Evolutionary conservation across 768 basidiomycete genomes (phyloP).

Genomic region (Rhodotorula taiwanensis): DNA sequence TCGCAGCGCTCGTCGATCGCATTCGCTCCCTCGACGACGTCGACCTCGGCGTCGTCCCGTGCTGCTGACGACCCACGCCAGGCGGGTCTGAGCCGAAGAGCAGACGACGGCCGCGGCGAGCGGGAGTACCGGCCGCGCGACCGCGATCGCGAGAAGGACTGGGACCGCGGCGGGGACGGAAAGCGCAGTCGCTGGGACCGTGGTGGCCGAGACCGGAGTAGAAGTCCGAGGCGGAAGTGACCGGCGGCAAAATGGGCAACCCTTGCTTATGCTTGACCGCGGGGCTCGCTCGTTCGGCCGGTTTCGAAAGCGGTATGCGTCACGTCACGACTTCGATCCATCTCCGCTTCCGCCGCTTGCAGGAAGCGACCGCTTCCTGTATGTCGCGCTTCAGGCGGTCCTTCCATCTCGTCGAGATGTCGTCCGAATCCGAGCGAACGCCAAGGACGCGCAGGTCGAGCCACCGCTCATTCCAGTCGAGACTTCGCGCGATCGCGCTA

Average conservation of each 20-base stretch:
- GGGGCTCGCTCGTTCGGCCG: too few relatives aligned
- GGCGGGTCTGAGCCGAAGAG: too few relatives aligned
- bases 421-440: neutral
- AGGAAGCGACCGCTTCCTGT: neutral
- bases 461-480: constrained; percentile 25
- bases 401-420: neutral
- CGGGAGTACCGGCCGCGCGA: constrained; percentile 11
- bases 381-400: constrained; percentile 7
- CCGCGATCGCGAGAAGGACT: constrained; percentile 2
- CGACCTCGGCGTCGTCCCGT: neutral
- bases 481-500: neutral
- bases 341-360: constrained; percentile 7
- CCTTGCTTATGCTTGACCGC: neutral
- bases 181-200: constrained; percentile 33
- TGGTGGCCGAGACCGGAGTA: constrained; percentile 22
- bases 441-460: constrained; percentile 6
- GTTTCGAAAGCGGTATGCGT: too few relatives aligned
- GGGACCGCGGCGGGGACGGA: constrained; percentile 7
- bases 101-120: neutral
- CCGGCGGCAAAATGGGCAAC: neutral
- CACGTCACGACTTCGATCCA: constrained; percentile 16
- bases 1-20: constrained; percentile 54
- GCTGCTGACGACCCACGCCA: neutral
- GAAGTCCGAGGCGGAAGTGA: constrained; percentile 25
- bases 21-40: constrained; percentile 49